Evolutionary conservation across 768 basidiomycete species (phyloP).

Genomic region (Russula brevipes): DNA sequence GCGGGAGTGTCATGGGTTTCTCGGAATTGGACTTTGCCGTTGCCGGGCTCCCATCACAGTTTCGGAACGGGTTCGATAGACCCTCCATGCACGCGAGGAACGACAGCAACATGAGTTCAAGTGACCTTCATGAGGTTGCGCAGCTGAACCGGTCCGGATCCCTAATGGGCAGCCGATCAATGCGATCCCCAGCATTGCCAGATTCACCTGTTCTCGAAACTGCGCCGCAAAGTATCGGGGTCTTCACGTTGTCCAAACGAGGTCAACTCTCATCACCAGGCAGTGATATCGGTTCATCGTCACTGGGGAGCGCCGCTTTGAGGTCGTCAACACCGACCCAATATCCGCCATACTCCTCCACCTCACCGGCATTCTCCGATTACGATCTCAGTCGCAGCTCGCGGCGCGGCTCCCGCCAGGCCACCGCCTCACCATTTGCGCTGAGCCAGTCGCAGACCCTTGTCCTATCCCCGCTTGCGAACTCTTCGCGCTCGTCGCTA

Average conservation of each 20-base stretch:
- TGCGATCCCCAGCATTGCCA: constrained; percentile 53
- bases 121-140: constrained; percentile 26
- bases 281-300: constrained; percentile 46
- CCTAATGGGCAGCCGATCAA: constrained; percentile 35
- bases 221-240: constrained; percentile 14
- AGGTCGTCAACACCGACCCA: constrained; percentile 70
- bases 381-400: constrained; percentile 28
- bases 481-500: constrained; percentile 73
- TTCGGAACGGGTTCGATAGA: constrained; percentile 22
- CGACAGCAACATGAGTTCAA: constrained; percentile 31
- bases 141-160: constrained; percentile 21
- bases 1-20: constrained; percentile 48
- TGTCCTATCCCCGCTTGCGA: constrained; percentile 64
- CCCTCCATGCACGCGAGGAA: constrained; percentile 29
- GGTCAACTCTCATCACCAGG: constrained; percentile 39
- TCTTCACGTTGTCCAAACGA: constrained; percentile 1
- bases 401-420: constrained; percentile 17
- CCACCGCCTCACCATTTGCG: constrained; percentile 46
- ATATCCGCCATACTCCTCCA: constrained; percentile 47
- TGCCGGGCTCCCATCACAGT: constrained; percentile 27
- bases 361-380: constrained; percentile 46
- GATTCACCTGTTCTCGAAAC: constrained; percentile 53
- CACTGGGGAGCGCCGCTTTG: constrained; percentile 38
- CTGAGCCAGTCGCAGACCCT: constrained; percentile 51
- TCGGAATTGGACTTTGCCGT: constrained; percentile 31